phyloP scores from a whole-genome alignment of 495 filamentous ascomycete species.

The Aspergillus ellipticus region DNA sequence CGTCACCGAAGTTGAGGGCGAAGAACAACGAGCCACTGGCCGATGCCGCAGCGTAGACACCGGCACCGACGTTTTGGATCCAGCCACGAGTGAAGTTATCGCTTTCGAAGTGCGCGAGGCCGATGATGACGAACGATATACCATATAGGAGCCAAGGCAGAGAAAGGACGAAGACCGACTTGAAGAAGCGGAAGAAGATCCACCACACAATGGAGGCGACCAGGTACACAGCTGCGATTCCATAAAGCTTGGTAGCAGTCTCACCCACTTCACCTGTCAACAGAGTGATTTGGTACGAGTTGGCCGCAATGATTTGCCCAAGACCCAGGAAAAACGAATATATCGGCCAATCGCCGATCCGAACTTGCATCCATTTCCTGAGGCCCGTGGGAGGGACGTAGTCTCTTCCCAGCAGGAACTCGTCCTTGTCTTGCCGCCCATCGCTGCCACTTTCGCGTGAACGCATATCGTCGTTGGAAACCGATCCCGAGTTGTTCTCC shows the following conservation, averaged over 20 bases:
- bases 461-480: constrained; percentile 35
- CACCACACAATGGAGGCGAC: constrained; percentile 63
- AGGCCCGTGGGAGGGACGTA: constrained; percentile 66
- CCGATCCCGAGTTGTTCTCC: constrained; percentile 28
- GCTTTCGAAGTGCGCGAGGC: constrained; percentile 55
- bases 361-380: constrained; percentile 49
- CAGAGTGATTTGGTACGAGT: constrained; percentile 70
- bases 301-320: constrained; percentile 67
- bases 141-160: constrained; percentile 63
- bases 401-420: constrained; percentile 61
- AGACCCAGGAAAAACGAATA: constrained; percentile 66
- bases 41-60: constrained; percentile 46
- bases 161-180: constrained; percentile 58
- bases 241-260: constrained; percentile 60
- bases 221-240: constrained; percentile 61
- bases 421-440: constrained; percentile 30
- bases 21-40: constrained; percentile 51
- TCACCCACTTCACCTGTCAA: constrained; percentile 62
- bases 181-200: constrained; percentile 58
- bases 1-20: constrained; percentile 50
- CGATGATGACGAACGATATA: constrained; percentile 62
- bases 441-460: constrained; percentile 37
- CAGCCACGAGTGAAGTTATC: constrained; percentile 42
- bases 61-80: constrained; percentile 48
- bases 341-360: constrained; percentile 62